phyloP scores from a whole-genome alignment of 2,329 filamentous ascomycete genomes.

The Colletotrichum caudatum region DNA sequence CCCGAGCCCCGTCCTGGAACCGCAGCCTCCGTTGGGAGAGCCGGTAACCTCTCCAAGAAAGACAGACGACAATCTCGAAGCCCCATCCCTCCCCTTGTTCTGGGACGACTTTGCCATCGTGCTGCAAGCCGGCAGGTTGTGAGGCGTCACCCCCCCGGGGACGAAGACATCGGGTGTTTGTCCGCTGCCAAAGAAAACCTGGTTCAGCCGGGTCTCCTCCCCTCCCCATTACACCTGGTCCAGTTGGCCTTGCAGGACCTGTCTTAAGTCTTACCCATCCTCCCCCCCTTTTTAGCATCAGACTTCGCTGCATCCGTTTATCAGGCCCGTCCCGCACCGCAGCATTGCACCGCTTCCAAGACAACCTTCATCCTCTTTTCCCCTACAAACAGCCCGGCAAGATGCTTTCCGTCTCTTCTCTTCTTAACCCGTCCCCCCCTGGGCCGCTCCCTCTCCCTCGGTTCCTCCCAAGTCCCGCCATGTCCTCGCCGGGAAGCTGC shows the following conservation, averaged over 20 bases:
- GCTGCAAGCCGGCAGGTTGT: slow-evolving; percentile 22
- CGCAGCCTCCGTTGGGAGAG: slow-evolving; percentile 36
- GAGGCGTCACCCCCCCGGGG: slow-evolving; percentile 32
- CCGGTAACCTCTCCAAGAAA: slow-evolving; percentile 46
- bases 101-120: slow-evolving; percentile 45
- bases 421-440: slow-evolving; percentile 72
- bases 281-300: slow-evolving; percentile 39
- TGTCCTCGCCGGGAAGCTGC: slow-evolving; percentile 52
- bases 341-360: slow-evolving; percentile 39
- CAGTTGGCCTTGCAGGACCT: slow-evolving; percentile 46
- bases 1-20: slow-evolving; percentile 36
- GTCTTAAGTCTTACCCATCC: slow-evolving; percentile 49
- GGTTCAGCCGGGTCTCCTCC: slow-evolving; percentile 36
- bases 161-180: slow-evolving; percentile 37
- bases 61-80: slow-evolving; percentile 52
- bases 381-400: slow-evolving; percentile 47
- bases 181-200: slow-evolving; percentile 27
- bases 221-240: slow-evolving; percentile 12
- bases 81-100: slow-evolving; percentile 49
- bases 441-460: slow-evolving; percentile 55
- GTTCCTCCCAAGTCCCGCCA: slow-evolving; percentile 57
- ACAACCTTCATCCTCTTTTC: slow-evolving; percentile 28
- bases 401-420: slow-evolving; percentile 75
- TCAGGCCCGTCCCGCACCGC: slow-evolving; percentile 32
- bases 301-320: slow-evolving; percentile 27